A percentile compares a stretch with the other conserved stretches of the same genome.
phyloP scores from a whole-genome alignment of 2,329 filamentous ascomycete species.

The Ophiostoma quercus region DNA sequence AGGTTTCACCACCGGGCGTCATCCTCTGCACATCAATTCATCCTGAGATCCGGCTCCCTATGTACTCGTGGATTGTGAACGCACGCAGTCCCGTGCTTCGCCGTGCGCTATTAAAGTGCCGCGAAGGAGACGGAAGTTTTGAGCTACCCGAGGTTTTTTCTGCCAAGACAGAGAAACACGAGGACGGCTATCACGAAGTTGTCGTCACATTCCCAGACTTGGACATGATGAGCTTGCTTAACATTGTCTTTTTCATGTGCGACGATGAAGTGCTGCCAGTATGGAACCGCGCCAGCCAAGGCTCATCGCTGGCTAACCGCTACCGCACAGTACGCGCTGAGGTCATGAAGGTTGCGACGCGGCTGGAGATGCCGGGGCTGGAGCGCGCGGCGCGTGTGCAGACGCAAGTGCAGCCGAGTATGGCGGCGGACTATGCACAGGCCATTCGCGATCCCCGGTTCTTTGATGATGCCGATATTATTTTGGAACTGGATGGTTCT shows the following conservation, averaged over 20 bases:
- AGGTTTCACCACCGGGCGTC: conserved; percentile 37
- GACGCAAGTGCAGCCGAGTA: conserved; percentile 55
- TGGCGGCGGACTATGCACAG: conserved; percentile 64
- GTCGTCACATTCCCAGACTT: conserved; percentile 61
- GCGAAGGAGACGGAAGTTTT: conserved; percentile 47
- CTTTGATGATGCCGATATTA: conserved; percentile 72
- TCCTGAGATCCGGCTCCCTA: conserved; percentile 68
- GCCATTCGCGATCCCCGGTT: conserved; percentile 66
- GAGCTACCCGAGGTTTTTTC: conserved; percentile 56
- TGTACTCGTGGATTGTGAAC: conserved; percentile 75
- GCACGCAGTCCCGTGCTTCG: conserved; percentile 68
- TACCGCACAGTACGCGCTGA: conserved; percentile 78
- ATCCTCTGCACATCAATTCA: conserved; percentile 52
- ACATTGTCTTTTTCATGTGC: conserved; percentile 75
- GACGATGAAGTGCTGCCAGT: conserved; percentile 74
- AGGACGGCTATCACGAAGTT: conserved; percentile 41
- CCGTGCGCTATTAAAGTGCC: conserved; percentile 54
- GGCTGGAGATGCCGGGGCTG: conserved; percentile 63
- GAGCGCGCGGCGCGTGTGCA: conserved; percentile 75
- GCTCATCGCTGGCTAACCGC: conserved; percentile 59
- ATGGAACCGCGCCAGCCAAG: conserved; percentile 72
- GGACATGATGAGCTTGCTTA: conserved; percentile 73
- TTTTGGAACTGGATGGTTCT: conserved; percentile 72
- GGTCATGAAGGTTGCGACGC: conserved; percentile 64
- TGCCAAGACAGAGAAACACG: conserved; percentile 42